Percentiles rank a stretch among this genome's conserved stretches.
Conservation (phyloP, 1,139 yeast species). For the Debaryomycetaceae sp. region DNA sequence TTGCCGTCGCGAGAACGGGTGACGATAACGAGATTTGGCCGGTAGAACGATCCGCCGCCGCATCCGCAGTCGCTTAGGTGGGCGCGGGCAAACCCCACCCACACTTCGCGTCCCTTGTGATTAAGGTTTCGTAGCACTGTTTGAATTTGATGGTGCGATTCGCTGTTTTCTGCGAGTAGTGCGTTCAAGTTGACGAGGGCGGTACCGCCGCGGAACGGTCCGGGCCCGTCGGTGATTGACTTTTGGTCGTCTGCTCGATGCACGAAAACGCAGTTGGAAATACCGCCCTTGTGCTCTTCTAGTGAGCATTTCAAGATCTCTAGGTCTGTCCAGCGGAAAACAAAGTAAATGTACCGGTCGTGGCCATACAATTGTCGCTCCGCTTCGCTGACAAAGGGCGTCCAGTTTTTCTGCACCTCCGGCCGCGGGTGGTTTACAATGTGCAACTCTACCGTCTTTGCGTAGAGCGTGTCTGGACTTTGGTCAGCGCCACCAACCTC, state of each 20-base stretch:
- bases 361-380: slow-evolving; percentile 11
- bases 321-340: slow-evolving; percentile 29
- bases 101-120: slow-evolving; percentile 14
- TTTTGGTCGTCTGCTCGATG: slow-evolving; percentile 10
- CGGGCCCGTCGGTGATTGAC: slow-evolving; percentile 7
- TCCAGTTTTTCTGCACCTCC: slow-evolving; percentile 32
- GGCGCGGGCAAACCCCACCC: slow-evolving; percentile 19
- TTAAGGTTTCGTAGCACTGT: slow-evolving; percentile 1
- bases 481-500: slow-evolving; percentile 3
- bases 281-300: slow-evolving; percentile 7
- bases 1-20: slow-evolving; percentile 2
- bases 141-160: not conserved
- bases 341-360: slow-evolving; percentile 21
- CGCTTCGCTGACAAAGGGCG: slow-evolving; percentile 23
- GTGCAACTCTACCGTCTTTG: slow-evolving; percentile 13
- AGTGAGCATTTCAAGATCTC: slow-evolving; percentile 20
- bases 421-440: slow-evolving; percentile 13
- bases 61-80: slow-evolving; percentile 18
- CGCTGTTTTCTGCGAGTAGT: slow-evolving; percentile 2
- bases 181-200: slow-evolving; percentile 11
- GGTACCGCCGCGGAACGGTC: slow-evolving; percentile 18
- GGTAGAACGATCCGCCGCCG: slow-evolving; percentile 9
- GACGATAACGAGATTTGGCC: slow-evolving; percentile 17
- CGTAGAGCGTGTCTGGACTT: slow-evolving; percentile 2
- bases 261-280: slow-evolving; percentile 11